A percentile compares a stretch with the other conserved stretches of the same genome.
Evolutionary conservation across 2,329 filamentous ascomycete genomes (phyloP).

Genomic region (Cadophora sp.): DNA sequence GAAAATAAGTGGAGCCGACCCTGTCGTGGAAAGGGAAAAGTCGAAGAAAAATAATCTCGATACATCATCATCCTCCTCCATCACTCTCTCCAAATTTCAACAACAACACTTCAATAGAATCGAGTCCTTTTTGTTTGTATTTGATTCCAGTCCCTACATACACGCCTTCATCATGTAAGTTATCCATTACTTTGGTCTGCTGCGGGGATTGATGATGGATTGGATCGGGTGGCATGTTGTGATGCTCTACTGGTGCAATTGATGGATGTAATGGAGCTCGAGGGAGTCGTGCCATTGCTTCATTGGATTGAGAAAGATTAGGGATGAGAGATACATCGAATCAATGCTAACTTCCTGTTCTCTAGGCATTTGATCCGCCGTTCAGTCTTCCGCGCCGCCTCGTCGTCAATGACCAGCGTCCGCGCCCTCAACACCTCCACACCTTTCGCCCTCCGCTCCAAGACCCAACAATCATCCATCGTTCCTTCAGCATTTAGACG

Average conservation of each 20-base stretch:
- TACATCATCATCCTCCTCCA: conserved; percentile 26
- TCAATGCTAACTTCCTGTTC: conserved; percentile 21
- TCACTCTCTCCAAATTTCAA: background rate
- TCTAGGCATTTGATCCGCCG: conserved; percentile 55
- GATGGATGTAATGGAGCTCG: background rate
- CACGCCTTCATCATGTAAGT: conserved; percentile 40
- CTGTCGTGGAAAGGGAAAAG: conserved; percentile 15
- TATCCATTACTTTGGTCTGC: background rate
- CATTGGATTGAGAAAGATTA: background rate
- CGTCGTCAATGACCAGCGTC: conserved; percentile 52
- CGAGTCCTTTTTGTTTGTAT: background rate
- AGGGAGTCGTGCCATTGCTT: background rate
- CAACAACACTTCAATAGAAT: background rate
- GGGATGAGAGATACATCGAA: background rate
- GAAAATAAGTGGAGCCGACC: conserved; percentile 11
- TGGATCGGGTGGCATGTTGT: background rate
- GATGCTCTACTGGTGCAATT: background rate
- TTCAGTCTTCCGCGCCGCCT: conserved; percentile 61
- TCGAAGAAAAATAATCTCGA: conserved; percentile 22
- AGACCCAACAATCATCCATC: conserved; percentile 46
- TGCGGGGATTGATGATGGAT: background rate
- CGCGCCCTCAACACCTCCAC: conserved; percentile 49
- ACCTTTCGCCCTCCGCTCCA: conserved; percentile 45
- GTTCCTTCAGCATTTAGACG: conserved; percentile 51
- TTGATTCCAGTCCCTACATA: conserved; percentile 28